Conservation (phyloP, 345 rosid genomes). For the Angophora floribunda region DNA sequence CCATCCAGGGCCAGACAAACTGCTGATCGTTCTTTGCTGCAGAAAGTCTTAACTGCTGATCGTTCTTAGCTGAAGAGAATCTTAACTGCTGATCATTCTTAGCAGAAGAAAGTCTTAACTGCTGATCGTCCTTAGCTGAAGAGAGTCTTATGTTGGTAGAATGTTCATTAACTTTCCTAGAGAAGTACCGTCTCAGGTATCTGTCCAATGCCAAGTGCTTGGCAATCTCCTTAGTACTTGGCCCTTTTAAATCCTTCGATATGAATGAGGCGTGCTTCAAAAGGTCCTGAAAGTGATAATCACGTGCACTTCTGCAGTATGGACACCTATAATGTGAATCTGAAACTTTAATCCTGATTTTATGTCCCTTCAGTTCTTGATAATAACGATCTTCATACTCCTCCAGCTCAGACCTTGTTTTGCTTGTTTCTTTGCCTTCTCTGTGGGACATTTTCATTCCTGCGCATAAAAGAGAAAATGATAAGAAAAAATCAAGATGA, state of each 20-base stretch:
- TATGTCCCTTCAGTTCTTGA: slow-evolving; percentile 25
- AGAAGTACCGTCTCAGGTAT: slow-evolving; percentile 24
- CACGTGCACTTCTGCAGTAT: slow-evolving; percentile 26
- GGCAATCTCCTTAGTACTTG: slow-evolving; percentile 23
- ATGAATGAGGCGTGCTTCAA: slow-evolving; percentile 28
- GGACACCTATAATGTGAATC: slow-evolving; percentile 38
- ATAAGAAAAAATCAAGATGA: neutral
- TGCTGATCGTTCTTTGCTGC: neutral
- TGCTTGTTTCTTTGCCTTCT: neutral
- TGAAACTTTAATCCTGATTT: slow-evolving; percentile 13
- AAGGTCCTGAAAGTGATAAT: slow-evolving; percentile 24
- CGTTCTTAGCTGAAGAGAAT: neutral
- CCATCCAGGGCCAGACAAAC: slow-evolving; percentile 69
- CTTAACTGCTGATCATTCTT: neutral
- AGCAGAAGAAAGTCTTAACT: neutral
- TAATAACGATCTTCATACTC: slow-evolving; percentile 39
- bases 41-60: neutral
- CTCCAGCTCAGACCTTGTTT: slow-evolving; percentile 10
- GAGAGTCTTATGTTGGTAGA: neutral
- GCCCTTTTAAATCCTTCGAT: slow-evolving; percentile 6
- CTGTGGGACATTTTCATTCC: slow-evolving; percentile 8
- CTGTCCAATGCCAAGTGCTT: slow-evolving; percentile 39
- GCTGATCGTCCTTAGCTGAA: neutral
- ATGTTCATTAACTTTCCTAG: neutral
- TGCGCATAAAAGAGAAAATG: neutral